Base-by-base conservation (phyloP, 2,329 filamentous ascomycete genomes). In the Fusarium transvaalense region DNA sequence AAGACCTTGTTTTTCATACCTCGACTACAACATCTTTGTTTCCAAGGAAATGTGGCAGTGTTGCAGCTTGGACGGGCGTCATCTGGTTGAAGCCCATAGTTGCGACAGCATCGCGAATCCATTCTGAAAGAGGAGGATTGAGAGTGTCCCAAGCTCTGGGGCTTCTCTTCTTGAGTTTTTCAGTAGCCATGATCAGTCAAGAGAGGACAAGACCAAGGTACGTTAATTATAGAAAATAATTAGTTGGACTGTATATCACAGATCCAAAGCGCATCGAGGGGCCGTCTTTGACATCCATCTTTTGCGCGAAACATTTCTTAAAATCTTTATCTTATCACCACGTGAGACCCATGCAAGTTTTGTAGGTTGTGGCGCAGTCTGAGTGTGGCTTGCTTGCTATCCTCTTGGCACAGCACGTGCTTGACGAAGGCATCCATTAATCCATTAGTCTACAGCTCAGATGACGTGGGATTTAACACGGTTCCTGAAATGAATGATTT, bases 1-100 rank as follows among this genome's bases (percentile, higher is more conserved):
- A 5, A 12, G 8, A 25, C 4, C 2, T 1, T 0, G 1, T 6
- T 5, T 1, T 27, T 56, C 77, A 46, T 77, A 88, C 89, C 82
- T 97, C 93, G 8, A 97, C 94, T 1, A 97, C 94, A 6, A 97
- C 92, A 79, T 97, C 94, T 76, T 97, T 97, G 78, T 97, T 92
- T 52, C 89, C 90, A 81, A 94, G 90, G 77, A 97, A 96, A 52
- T 97, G 87, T 14, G 94, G 93, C 70, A 97, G 91, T 6, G 93
- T 91, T 61, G 93, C 95, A 43, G 94, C 93, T 81, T 98, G 95
- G n/a, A 97, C 94, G 1, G 95, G 95, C 5, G 94, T 97, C 86
- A 96, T 94, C 77, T 91, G 90, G 67, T 85, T 83, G 79, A 97
- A 97, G 64, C 93, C 93, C 90, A 96, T 95, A 68, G 90, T 88